phyloP scores from a whole-genome alignment of 73 alveolate genomes.

The Stentor roeselii region DNA sequence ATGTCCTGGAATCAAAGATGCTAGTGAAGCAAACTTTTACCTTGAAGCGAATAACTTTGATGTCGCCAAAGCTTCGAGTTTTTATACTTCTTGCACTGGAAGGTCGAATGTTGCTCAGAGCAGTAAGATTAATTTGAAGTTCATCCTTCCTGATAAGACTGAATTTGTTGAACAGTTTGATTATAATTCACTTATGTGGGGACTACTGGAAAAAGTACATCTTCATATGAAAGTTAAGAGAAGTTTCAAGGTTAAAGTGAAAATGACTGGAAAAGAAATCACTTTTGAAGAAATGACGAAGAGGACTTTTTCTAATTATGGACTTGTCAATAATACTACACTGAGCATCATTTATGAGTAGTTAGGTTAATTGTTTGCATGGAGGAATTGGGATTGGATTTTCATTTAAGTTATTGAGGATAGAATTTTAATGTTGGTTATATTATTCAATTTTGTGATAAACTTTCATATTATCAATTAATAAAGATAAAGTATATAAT shows the following conservation, averaged over 20 bases:
- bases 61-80: not conserved
- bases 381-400: no score
- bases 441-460: no score
- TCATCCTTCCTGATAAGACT: not conserved
- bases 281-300: not conserved
- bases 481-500: no score
- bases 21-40: not conserved
- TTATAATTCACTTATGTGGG: not conserved
- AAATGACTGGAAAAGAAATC: not conserved
- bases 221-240: not conserved
- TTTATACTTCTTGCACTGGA: not conserved
- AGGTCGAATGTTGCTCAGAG: not conserved
- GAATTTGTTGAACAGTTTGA: not conserved
- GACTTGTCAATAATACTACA: not conserved
- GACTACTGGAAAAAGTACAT: not conserved
- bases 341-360: no score
- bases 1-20: constrained; percentile 1
- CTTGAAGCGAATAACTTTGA: not conserved
- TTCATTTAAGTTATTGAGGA: no score
- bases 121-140: not conserved
- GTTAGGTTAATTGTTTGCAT: no score
- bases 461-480: no score
- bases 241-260: not conserved
- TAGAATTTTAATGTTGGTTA: no score
- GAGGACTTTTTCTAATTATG: not conserved